Base-by-base conservation (phyloP, 768 basidiomycete genomes). In the Russula griseocarnosa region DNA sequence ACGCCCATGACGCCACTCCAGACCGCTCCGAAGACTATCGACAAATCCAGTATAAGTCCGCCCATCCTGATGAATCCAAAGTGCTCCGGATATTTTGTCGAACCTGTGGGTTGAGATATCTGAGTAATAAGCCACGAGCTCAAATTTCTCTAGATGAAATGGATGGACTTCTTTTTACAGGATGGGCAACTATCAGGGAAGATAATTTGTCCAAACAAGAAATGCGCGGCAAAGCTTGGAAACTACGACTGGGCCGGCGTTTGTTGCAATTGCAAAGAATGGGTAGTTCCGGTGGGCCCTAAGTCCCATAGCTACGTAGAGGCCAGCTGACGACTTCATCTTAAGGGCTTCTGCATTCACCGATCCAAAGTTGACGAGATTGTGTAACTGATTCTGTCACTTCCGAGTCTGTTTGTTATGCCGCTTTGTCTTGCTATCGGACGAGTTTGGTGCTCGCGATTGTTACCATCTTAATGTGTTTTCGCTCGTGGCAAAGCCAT, bases 161-260 rank as follows among this genome's bases (percentile, higher is more conserved):
- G 96, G 97, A 99, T 99, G 96, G 86, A 93, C 55, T 81, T 86
- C 5, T 83, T 88, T 69, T 76, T 98, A 10, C 80, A 84, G 40
- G 74, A 77, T n/a, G 95, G 94, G 0, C 81, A 86, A 50, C 76
- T 95, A 42, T 83, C 86, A 0, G 97, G 97, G 20, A 97, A 94
- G 80, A 90, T 99, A 68, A 63, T 83, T 0, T 99, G 97, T 70
- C 97, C 97, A 4, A 96, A 95, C 74, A 82, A 86, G 70, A 94
- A 91, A 71, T 99, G 97, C 70, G 81, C 82, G 3, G 86, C 84
- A 28, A 99, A 99, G 77, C 79, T 99, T 20, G 97, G 97, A 3
- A 97, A 92, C 73, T 98, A 87, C 69, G 94, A 97, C 72, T 99
- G 97, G 97, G 93, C 94, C 5, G 96, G 96, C 0, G 86, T 92